Base-by-base conservation (phyloP, 768 basidiomycete species). In the Leccinellum luteum region DNA sequence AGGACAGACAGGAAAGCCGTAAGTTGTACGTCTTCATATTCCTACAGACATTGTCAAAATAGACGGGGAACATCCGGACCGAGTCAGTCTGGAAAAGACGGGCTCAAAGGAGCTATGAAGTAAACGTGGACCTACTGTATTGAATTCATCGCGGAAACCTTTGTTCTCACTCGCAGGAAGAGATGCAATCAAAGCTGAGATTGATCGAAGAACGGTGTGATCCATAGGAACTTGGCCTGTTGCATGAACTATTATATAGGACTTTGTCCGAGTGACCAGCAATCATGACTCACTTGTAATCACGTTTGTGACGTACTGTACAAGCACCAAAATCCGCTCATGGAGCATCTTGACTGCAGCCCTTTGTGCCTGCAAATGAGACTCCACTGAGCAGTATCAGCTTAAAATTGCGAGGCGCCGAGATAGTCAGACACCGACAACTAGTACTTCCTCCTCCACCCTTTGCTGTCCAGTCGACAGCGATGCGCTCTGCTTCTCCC, bases 401-500 rank as follows among this genome's bases (percentile, higher is more conserved):
- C 32, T 51, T 47, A 48, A 31, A 44, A 32, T 17, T 21, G 45
- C 10, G 21, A 28, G 44, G 10, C 1, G 13, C 12, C 15, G 27
- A 60, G 58, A 47, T 32, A 7, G 14, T 25, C 30, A 23, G 34
- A 50, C 48, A 79, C 90, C 75, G 63, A 94, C 93, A 76, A 61
- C 86, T 91, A 14, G 86, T 90, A 44, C 87, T 89, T 60, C 86
- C 89, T 28, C 85, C 90, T 49, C 92, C 91, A 9, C 91, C 90
- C 70, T 86, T 85, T 25, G 92, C 90, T 3, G 92, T 92, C 82
- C 93, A 96, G 70, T 98, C 96, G 0, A 99, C 97, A 6, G 97
- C 97, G 60, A 99, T 98, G 38, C 97, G 86, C 71, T 99, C 97
- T 15, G 97, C 97, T 75, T 99, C 97, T 32, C 96, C 97, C 0